Evolutionary conservation across 2,329 filamentous ascomycete species (phyloP), one percentile per base, ranked within the genome.

Genomic region (Pezizomycotina sp.): DNA sequence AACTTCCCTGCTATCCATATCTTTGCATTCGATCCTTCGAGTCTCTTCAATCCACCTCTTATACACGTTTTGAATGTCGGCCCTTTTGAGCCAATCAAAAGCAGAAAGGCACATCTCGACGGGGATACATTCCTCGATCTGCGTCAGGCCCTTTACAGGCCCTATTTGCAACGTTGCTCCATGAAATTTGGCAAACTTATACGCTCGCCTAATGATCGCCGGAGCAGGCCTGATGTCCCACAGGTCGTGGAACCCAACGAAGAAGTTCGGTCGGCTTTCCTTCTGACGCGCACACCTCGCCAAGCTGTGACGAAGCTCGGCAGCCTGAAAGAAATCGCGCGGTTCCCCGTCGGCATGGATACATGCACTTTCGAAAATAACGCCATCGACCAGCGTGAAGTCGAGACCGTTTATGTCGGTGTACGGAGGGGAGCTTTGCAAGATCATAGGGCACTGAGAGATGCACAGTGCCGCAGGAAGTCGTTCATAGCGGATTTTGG

Each of bases 241-340:
- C 5, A 51, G 40, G 25, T 60, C 57, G 8, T 53, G 47, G 29
- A 59, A 59, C 24, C 55, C 57, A 8, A 59, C 46, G 23, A 59
- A 59, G 34, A 59, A 58, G 2, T 52, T 52, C 1, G 56, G 52
- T 4, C 52, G 43, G n/a, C 43, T 46, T 9, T 53, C 39, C 5
- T 56, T 53, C 41, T 56, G 50, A 26, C 50, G 46, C 21, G 40
- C 49, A 23, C 53, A 57, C 12, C 46, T 43, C 3, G 47, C 31
- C 48, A 58, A 53, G 23, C 50, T 39, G 2, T 50, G 44, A 12
- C 59, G 54, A 31, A 62, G 53, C 3, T 51, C 41, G 7, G 48
- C 35, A 16, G 60, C 56, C 30, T 59, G 56, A 45, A 62, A 63
- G 45, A 59, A 64, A 41, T 64, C 60, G 13, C 59, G 52, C 13